Base-by-base conservation (phyloP, 192 early-diverging fungal genomes). In the Bifiguratus adelaidae region DNA sequence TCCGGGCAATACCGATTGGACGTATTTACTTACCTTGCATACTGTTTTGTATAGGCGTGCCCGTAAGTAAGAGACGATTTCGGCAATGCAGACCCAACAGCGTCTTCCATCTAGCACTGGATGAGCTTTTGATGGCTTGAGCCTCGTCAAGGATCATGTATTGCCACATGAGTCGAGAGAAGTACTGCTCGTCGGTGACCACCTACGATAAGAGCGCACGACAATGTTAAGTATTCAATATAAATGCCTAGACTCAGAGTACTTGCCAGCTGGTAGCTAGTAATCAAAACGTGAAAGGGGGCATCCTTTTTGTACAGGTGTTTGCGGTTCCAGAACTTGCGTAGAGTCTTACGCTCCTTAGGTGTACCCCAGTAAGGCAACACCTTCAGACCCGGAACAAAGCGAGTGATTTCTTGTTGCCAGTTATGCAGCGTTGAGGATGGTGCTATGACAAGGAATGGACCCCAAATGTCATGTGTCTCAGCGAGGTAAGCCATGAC, bases 111-210 rank as follows among this genome's bases (percentile, higher is more conserved):
- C 88, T 78, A n/a, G 81, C 75, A 62, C 78, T 69, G 5, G 82
- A 66, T n/a, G 86, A 91, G 52, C 80, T 86, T 62, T 95, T 95
- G 65, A 95, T 95, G 4, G 86, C 85, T 59, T 95, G 91, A 5
- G 91, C 91, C 64, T 95, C 91, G 60, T 95, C 91, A 25, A 95
- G 69, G 24, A 95, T 76, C 88, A 95, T 90, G 53, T 95, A 95
- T 70, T 91, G 88, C 92, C 92, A 95, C 63, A 85, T 83, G 44
- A 89, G 80, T 19, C 88, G 68, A 44, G 80, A 74, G 36, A 95
- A 78, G 50, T 90, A 82, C 29, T 70, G 71, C 41, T 85, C 78
- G 46, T 95, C 92, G n/a, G 80, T 68, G 13, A 89, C 75, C 4
- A 84, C 61, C 59, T 67, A 34, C 16, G 8, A 20, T 2, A 2